Conservation (phyloP, 345 rosid species). For the Psidium friedrichsthalianum region DNA sequence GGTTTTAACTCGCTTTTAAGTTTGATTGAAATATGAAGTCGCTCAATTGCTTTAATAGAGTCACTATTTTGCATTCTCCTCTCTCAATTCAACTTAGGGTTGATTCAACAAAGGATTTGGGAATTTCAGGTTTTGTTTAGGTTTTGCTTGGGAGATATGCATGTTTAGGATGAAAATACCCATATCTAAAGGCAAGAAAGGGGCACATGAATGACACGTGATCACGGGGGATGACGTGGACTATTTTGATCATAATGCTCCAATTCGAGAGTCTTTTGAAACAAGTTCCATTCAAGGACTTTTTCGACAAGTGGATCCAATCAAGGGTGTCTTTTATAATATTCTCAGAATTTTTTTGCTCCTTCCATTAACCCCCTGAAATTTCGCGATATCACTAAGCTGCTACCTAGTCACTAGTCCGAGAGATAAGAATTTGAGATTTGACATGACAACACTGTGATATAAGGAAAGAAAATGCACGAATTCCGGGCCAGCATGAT, state of each 20-base stretch:
- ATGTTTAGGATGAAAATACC: background rate
- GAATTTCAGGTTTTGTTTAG: background rate
- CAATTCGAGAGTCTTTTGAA: background rate
- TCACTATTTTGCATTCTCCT: background rate
- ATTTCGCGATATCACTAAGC: background rate
- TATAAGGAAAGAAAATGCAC: background rate
- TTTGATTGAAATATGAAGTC: background rate
- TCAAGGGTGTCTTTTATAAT: background rate
- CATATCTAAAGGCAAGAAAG: background rate
- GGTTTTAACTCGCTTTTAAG: background rate
- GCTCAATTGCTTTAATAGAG: background rate
- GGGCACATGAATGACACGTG: background rate
- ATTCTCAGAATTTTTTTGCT: accelerated
- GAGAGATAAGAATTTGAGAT: background rate
- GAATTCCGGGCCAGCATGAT: background rate
- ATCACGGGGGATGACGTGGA: background rate
- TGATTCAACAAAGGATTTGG: background rate
- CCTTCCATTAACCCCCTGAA: accelerated
- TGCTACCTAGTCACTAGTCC: background rate
- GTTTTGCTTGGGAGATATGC: background rate
- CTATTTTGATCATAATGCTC: background rate
- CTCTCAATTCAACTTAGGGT: background rate
- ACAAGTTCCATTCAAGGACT: background rate
- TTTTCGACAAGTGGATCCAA: background rate
- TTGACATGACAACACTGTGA: background rate